Percentiles rank a stretch among this genome's conserved stretches.
These are phyloP conservation scores for Pezicula neosporulosa DNA, from an alignment of 2,329 filamentous ascomycete genomes.

Conservation along the genomic window DNA sequence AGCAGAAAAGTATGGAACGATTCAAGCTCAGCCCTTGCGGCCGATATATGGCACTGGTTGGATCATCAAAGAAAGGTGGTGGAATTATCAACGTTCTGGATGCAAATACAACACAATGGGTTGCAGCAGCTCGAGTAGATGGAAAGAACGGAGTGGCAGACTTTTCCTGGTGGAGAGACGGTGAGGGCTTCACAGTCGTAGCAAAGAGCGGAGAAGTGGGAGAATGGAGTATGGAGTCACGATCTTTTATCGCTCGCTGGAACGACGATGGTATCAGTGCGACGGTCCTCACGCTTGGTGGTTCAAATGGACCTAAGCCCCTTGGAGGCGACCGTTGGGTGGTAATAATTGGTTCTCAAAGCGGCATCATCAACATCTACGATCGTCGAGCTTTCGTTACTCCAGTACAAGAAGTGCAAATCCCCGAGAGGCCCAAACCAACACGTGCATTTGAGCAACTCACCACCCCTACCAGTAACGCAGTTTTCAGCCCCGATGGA, in stretches of 20 bases:
- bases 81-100: slow-evolving; percentile 85
- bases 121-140: slow-evolving; percentile 77
- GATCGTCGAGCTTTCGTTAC: slow-evolving; percentile 55
- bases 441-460: slow-evolving; percentile 77
- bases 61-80: slow-evolving; percentile 78
- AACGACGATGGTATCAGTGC: slow-evolving; percentile 86
- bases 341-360: slow-evolving; percentile 76
- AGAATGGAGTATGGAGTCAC: slow-evolving; percentile 73
- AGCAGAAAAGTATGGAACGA: slow-evolving; percentile 86
- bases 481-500: slow-evolving; percentile 83
- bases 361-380: slow-evolving; percentile 91
- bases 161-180: slow-evolving; percentile 88
- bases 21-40: slow-evolving; percentile 88
- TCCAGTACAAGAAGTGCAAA: slow-evolving; percentile 38
- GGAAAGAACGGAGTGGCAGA: slow-evolving; percentile 81
- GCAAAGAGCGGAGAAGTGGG: slow-evolving; percentile 87
- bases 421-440: slow-evolving; percentile 70
- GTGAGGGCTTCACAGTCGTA: slow-evolving; percentile 75
- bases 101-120: slow-evolving; percentile 80
- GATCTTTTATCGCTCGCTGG: slow-evolving; percentile 77
- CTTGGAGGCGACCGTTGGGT: slow-evolving; percentile 86
- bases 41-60: slow-evolving; percentile 78
- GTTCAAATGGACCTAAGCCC: slow-evolving; percentile 50
- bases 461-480: slow-evolving; percentile 75
- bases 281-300: slow-evolving; percentile 78